Base-by-base conservation (phyloP, 2,329 filamentous ascomycete genomes). In the Neofusicoccum cordaticola region DNA sequence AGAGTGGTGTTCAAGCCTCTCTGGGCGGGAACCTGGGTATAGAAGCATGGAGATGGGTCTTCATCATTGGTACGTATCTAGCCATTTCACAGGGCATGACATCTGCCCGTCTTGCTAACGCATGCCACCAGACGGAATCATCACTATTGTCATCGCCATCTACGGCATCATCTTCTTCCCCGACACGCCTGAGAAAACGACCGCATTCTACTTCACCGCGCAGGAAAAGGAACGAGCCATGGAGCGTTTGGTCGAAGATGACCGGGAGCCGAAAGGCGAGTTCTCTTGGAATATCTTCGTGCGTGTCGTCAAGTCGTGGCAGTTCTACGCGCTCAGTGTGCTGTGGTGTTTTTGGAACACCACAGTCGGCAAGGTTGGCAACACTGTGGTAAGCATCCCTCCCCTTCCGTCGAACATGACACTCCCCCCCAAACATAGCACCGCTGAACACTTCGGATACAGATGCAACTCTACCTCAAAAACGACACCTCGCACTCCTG, bases 41-140 rank as follows among this genome's bases (percentile, higher is more conserved):
- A n/a, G 62, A 68, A 22, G 72, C 73, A 8, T 75, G 74, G 74
- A 67, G 68, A 62, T 71, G 70, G 69, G 15, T 71, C 2, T 71
- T 60, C 56, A 60, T 60, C 37, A 45, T 60, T 13, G 56, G 47
- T 51, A n/a, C 12, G 47, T n/a, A 31, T 31, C 27, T 0, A 31
- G 6, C 27, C 27, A 31, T 31, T 31, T 5, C 27, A 31, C 27
- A 22, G 27, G 6, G 27, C 27, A 1, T 31, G 27, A 31, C 6
- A 7, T 1, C 0, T 7, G 1, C 0, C 27, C 27, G 27, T 31
- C 27, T 31, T 31, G 5, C 6, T 31, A 31, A 7, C 27, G 27
- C 27, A 7, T 39, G 11, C 4, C 1, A 8, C 15, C 13, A 51
- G 47, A 56, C 11, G 51, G 51, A 11, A 56, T 56, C 1, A 56